Base-by-base conservation (phyloP, 192 early-diverging fungal species). In the Thamnidium elegans region DNA sequence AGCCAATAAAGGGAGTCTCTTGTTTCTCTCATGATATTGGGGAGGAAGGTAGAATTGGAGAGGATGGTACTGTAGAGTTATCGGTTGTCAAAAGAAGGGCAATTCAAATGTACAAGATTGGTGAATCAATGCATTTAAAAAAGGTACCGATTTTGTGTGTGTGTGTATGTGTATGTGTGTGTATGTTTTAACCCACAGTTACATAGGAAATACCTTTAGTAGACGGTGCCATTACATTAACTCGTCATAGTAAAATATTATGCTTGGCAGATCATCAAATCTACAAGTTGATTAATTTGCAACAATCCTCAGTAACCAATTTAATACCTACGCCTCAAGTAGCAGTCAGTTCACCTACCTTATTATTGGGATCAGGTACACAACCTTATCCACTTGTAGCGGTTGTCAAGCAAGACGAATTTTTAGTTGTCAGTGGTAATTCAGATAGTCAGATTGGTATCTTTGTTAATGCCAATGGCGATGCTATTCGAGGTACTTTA, bases 231-330 rank as follows among this genome's bases (percentile, higher is more conserved):
- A 63, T 81, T 7, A 77, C 77, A 3, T 69, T 87, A 15, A 78
- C 81, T 47, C 75, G 84, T 32, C 78, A 84, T 69, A 76, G 78
- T 2, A 67, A 67, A 8, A 68, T 70, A 42, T 62, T 92, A 13
- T 92, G 88, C 63, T 69, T 88, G 2, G 92, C 91, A 9, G 92
- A 94, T 58, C 30, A 39, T 4, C 74, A 81, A n/a, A 67, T 79
- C 15, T 94, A 92, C 74, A 91, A 88, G 50, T 51, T 94, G 6
- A 79, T 92, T 30, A 70, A 86, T 60, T 45, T 65, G 14, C 71
- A 71, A 21, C 48, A 44, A 15, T 31, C 56, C 0, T 42, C 44
- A 15, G 52, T 52, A 0, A 76, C 56, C 0, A n/a, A 45, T 52
- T 81, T 58, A 42, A 71, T 51, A 67, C 58, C 64, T 68, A 81